Percentiles rank a stretch among this genome's conserved stretches.
Evolutionary conservation across 2,329 filamentous ascomycete genomes (phyloP).

Genomic region (Neopestalotiopsis sp.): DNA sequence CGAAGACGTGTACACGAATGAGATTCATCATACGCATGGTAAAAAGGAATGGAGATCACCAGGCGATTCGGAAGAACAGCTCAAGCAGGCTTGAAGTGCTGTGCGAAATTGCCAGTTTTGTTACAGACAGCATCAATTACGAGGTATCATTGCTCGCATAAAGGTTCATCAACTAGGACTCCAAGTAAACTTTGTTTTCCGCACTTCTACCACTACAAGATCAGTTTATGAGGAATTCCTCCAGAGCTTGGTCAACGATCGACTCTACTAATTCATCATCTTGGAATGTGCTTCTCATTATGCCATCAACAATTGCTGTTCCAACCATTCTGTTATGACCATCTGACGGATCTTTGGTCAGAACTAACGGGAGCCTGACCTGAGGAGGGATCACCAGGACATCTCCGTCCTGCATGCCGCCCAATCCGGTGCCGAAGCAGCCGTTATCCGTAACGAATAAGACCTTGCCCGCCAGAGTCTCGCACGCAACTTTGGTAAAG

Average conservation of each 20-base stretch:
- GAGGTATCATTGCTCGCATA: too few relatives aligned
- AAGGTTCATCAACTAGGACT: too few relatives aligned
- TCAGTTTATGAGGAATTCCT: neutral
- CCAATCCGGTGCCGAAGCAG: neutral
- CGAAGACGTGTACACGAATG: constrained; percentile 49
- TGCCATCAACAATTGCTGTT: neutral
- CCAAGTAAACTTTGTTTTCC: neutral
- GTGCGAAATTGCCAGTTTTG: too few relatives aligned
- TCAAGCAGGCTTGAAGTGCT: constrained; percentile 1
- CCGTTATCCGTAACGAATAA: neutral
- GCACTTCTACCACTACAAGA: neutral
- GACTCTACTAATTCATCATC: neutral
- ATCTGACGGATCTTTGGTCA: neutral
- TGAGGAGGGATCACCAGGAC: neutral
- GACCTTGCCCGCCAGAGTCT: neutral
- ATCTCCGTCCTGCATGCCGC: neutral
- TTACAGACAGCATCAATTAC: too few relatives aligned
- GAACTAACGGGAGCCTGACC: neutral
- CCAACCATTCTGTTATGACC: neutral
- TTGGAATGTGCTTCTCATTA: neutral
- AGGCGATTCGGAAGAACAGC: neutral
- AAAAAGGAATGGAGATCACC: neutral
- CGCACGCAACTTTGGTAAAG: neutral
- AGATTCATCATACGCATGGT: constrained; percentile 26
- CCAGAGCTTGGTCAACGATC: accelerated